These are phyloP conservation scores for Neurospora tetraspora DNA, from an alignment of 495 filamentous ascomycete genomes.

Conservation along the genomic window DNA sequence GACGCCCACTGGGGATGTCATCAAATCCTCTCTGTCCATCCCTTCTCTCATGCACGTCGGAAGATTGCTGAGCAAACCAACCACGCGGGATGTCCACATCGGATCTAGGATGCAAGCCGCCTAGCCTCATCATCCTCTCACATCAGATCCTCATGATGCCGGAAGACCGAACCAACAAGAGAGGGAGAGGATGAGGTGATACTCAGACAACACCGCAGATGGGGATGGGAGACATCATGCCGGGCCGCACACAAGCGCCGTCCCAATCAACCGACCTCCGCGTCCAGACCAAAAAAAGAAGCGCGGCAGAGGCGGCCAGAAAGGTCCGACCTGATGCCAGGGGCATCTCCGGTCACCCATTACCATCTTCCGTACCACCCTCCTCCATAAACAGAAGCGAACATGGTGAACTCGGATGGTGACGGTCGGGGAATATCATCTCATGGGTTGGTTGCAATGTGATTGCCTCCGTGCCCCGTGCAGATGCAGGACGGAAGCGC, in stretches of 20 bases:
- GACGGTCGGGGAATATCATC: background rate
- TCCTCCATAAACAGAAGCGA: background rate
- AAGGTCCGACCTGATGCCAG: background rate
- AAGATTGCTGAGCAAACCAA: background rate
- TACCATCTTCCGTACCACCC: background rate
- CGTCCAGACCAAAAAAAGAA: background rate
- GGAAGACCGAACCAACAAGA: background rate
- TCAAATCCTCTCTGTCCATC: background rate
- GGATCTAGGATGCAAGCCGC: background rate
- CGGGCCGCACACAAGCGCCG: background rate
- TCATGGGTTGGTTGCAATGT: background rate
- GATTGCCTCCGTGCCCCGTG: background rate
- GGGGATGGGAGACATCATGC: background rate
- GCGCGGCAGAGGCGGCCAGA: background rate
- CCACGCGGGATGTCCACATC: background rate
- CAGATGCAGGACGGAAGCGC: background rate
- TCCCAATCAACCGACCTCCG: background rate
- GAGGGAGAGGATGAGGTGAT: background rate
- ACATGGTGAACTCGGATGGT: background rate
- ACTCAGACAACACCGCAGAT: background rate
- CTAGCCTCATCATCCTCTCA: background rate
- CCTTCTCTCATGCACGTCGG: background rate
- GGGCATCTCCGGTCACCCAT: background rate
- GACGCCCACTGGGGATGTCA: background rate
- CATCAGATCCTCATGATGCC: background rate